Conservation (phyloP, 129 eudicot species). For the Rutidosis leptorrhynchoides region DNA sequence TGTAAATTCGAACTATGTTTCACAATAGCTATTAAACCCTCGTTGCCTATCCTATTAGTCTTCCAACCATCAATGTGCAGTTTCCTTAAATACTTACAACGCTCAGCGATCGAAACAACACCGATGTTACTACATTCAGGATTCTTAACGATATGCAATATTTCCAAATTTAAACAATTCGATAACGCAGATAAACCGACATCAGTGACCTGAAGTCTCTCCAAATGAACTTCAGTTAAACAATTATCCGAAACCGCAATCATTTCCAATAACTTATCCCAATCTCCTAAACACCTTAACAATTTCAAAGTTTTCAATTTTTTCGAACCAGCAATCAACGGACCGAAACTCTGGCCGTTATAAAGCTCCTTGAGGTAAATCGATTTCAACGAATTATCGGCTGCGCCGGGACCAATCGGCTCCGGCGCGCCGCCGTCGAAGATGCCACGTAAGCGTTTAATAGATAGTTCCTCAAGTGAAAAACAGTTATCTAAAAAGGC, state of each 20-base stretch:
- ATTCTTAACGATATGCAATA: slow-evolving; percentile 36
- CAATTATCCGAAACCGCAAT: slow-evolving; percentile 21
- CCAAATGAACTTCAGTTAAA: slow-evolving; percentile 33
- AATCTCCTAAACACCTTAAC: slow-evolving; percentile 54
- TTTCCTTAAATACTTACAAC: slow-evolving; percentile 34
- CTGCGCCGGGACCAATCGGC: slow-evolving; percentile 46
- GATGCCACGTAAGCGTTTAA: slow-evolving; percentile 56
- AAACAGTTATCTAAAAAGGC: slow-evolving; percentile 51
- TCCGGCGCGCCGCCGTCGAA: slow-evolving; percentile 38
- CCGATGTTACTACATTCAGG: slow-evolving; percentile 36
- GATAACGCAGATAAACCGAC: slow-evolving; percentile 31
- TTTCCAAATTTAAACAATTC: slow-evolving; percentile 29
- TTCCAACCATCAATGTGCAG: slow-evolving; percentile 42
- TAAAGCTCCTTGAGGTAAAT: slow-evolving; percentile 54
- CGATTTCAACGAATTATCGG: slow-evolving; percentile 36
- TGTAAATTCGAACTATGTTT: slow-evolving; percentile 35
- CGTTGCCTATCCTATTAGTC: slow-evolving; percentile 38
- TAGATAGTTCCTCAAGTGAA: slow-evolving; percentile 56
- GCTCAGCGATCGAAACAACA: slow-evolving; percentile 26
- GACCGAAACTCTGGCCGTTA: slow-evolving; percentile 53
- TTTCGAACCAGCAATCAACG: slow-evolving; percentile 48
- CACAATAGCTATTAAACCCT: slow-evolving; percentile 30
- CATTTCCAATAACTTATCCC: slow-evolving; percentile 50
- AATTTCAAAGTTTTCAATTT: slow-evolving; percentile 50
- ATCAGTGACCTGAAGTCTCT: slow-evolving; percentile 40